A percentile compares a stretch with the other conserved stretches of the same genome.
Evolutionary conservation across 2,329 filamentous ascomycete species (phyloP).

Genomic region (Colletotrichum australisinense): DNA sequence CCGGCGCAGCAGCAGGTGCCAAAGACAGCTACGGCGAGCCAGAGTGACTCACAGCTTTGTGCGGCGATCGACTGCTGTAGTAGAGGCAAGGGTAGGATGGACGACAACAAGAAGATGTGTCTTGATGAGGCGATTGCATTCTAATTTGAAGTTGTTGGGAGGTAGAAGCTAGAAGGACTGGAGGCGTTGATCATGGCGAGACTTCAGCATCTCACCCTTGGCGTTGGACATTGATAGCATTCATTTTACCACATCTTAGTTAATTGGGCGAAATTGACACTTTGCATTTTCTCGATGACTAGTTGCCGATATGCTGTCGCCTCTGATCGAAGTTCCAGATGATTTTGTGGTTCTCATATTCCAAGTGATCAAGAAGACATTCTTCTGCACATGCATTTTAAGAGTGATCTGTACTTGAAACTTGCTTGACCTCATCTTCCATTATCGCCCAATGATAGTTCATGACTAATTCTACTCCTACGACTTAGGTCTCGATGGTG

Average conservation of each 20-base stretch:
- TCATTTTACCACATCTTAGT: neutral
- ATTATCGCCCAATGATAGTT: too few species aligned
- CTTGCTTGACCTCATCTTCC: too few species aligned
- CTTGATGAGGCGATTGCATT: slow-evolving; percentile 39
- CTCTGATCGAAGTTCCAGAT: neutral
- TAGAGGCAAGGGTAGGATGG: slow-evolving; percentile 33
- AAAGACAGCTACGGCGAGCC: slow-evolving; percentile 39
- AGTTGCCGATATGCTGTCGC: neutral
- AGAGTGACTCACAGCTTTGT: slow-evolving; percentile 47
- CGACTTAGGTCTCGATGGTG: too few species aligned
- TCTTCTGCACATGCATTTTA: too few species aligned
- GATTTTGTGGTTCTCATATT: neutral
- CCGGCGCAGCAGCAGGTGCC: slow-evolving; percentile 56
- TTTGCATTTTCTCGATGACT: neutral
- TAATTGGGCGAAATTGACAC: neutral
- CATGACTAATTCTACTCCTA: too few species aligned
- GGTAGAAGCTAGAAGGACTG: neutral
- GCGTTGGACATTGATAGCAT: neutral
- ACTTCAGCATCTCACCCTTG: neutral
- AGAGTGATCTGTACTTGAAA: too few species aligned
- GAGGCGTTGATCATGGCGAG: neutral
- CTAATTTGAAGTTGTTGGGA: neutral
- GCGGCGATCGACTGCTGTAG: slow-evolving; percentile 47
- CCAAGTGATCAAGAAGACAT: neutral
- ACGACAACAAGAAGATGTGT: slow-evolving; percentile 27